Evolutionary conservation across 1,139 yeast species (phyloP), one percentile per base, ranked within the genome.

Genomic region (Zygosaccharomyces sapae): DNA sequence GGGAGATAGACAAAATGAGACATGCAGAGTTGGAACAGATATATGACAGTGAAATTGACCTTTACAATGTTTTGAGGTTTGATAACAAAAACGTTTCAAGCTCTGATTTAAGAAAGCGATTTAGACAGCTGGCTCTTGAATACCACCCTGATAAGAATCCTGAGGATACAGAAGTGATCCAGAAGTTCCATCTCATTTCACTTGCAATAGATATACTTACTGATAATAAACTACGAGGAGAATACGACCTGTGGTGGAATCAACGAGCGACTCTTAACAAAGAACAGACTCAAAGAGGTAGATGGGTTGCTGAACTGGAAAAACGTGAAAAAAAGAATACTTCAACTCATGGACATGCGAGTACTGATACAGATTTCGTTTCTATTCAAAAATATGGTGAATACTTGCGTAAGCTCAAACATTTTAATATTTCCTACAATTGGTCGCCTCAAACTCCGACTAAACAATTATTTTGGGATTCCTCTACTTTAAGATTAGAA

Each of bases 131-230:
- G 62, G 97, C 97, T 5, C 79, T 90, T 57, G 72, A 70, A 45
- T 83, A 86, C 57, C 98, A 92, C 65, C 98, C 98, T 0, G 98
- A 92, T 68, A 92, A 92, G 70, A 86, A 87, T 59, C 96, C 95
- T 6, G 79, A 80, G 53, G 81, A 80, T 56, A 81, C 83, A 13
- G 71, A 68, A 27, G 84, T 86, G 2, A 83, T 83, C n/a, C 54
- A 59, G 16, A 74, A 69, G 58, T 81, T 81, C 57, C 84, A 81
- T 58, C 77, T 72, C 48, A 76, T 81, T 10, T 81, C 83, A 7
- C 77, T 77, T 55, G 86, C 86, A 7, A 77, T 78, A 52, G 82
- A 79, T 54, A 80, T 81, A 0, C 68, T 81, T 42, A 73, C 78
- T 29, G 86, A 82, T 59, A 75, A 75, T 0, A 63, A 70, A 20